Evolutionary conservation across 2,329 filamentous ascomycete genomes (phyloP).

Genomic region (Drechslerella dactyloides): DNA sequence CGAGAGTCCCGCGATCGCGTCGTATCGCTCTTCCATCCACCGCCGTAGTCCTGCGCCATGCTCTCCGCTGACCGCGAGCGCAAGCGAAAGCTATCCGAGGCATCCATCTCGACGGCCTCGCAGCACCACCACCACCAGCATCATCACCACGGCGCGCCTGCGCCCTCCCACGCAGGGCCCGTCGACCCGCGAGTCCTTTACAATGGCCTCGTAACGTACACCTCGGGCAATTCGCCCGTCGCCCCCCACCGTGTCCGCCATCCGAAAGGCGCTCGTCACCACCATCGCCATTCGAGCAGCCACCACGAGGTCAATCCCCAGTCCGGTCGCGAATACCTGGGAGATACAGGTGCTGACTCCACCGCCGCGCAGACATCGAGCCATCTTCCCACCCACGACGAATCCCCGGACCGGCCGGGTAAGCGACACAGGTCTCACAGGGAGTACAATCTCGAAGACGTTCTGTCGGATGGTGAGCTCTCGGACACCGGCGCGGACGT

Average conservation of each 20-base stretch:
- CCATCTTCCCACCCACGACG: slow-evolving; percentile 6
- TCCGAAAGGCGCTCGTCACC: slow-evolving; percentile 10
- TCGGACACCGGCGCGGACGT: slow-evolving; percentile 49
- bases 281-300: slow-evolving; percentile 7
- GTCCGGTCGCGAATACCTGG: background rate
- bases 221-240: slow-evolving; percentile 22
- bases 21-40: too few relatives aligned
- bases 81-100: slow-evolving; percentile 29
- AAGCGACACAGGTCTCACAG: slow-evolving; percentile 37
- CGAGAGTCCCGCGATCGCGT: too few relatives aligned
- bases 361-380: slow-evolving; percentile 5
- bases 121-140: background rate
- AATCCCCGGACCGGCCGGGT: slow-evolving; percentile 31
- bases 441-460: slow-evolving; percentile 28
- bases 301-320: slow-evolving; percentile 27
- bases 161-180: background rate
- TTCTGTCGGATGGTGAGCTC: slow-evolving; percentile 34
- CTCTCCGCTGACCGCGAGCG: slow-evolving; percentile 28
- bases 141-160: slow-evolving; percentile 7
- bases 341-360: slow-evolving; percentile 5
- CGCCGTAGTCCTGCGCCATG: slow-evolving; percentile 11
- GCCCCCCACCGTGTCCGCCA: slow-evolving; percentile 6
- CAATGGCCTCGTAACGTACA: slow-evolving; percentile 39
- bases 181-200: slow-evolving; percentile 25
- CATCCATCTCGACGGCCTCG: background rate